These are phyloP conservation scores for Lyophyllum semitale DNA, from an alignment of 768 basidiomycete species.

Conservation along the genomic window DNA sequence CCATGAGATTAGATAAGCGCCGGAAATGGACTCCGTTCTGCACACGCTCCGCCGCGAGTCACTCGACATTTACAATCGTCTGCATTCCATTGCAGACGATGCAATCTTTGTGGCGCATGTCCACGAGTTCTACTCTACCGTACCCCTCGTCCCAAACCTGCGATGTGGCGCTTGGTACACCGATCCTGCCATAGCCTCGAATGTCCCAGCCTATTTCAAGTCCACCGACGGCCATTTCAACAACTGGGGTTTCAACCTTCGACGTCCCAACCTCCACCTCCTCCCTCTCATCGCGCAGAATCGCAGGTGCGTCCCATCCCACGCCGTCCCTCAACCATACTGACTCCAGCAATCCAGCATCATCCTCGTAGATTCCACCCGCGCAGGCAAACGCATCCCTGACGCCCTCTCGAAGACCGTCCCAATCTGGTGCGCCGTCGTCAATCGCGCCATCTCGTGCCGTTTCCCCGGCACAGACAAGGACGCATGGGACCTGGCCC, in stretches of 20 bases:
- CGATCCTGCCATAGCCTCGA: conserved; percentile 54
- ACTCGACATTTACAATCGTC: conserved; percentile 79
- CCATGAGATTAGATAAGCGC: conserved; percentile 17
- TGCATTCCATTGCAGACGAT: conserved; percentile 86
- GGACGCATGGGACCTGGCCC: conserved; percentile 50
- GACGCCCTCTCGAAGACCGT: conserved; percentile 93
- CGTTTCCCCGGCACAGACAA: conserved; percentile 28
- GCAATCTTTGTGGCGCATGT: conserved; percentile 57
- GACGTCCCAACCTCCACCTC: conserved; percentile 83
- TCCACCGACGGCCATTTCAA: conserved; percentile 87
- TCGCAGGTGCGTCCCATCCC: conserved; percentile 56
- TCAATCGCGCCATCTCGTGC: conserved; percentile 64
- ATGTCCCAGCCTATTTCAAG: conserved; percentile 79
- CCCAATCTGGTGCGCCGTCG: conserved; percentile 91
- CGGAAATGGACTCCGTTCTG: conserved; percentile 28
- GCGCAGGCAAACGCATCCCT: conserved; percentile 91
- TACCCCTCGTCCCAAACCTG: conserved; percentile 73
- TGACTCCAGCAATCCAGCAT: conserved; percentile 46
- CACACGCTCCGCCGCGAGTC: conserved; percentile 66
- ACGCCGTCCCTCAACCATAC: neutral
- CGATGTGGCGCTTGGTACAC: conserved; percentile 96
- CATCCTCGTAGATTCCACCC: conserved; percentile 89
- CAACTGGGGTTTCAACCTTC: conserved; percentile 84
- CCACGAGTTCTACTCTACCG: conserved; percentile 30
- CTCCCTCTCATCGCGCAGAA: conserved; percentile 54